Evolutionary conservation across 2,329 filamentous ascomycete genomes (phyloP).

Genomic region (Aspergillus latus): DNA sequence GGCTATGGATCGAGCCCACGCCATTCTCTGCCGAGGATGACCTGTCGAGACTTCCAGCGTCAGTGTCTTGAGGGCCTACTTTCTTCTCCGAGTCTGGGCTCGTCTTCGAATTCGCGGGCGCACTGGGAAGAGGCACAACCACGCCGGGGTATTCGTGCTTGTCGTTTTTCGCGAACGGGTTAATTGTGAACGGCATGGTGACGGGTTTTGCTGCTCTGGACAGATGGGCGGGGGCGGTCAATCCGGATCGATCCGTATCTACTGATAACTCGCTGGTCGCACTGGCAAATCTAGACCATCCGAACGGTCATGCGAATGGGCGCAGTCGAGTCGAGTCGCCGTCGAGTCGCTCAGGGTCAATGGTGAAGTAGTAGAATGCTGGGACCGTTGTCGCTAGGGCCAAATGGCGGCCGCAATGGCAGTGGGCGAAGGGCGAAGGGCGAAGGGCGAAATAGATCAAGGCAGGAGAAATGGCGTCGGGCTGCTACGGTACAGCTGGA

Average conservation of each 20-base stretch:
- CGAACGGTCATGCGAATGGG: neutral
- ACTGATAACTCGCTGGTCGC: slow-evolving; percentile 13
- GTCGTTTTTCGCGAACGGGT: slow-evolving; percentile 54
- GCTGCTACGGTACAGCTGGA: slow-evolving; percentile 15
- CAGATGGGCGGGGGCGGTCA: slow-evolving; percentile 12
- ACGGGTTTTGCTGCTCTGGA: slow-evolving; percentile 18
- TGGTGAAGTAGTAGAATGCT: neutral
- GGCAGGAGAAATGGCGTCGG: neutral
- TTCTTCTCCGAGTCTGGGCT: slow-evolving; percentile 26
- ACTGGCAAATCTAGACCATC: slow-evolving; percentile 12
- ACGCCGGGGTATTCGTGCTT: slow-evolving; percentile 51
- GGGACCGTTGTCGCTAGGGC: slow-evolving; percentile 8
- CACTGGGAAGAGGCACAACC: slow-evolving; percentile 52
- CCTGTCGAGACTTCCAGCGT: slow-evolving; percentile 34
- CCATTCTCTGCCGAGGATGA: slow-evolving; percentile 41
- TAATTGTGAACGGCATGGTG: slow-evolving; percentile 38
- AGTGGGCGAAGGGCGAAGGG: neutral
- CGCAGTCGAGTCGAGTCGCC: too few species aligned
- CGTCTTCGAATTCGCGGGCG: slow-evolving; percentile 35
- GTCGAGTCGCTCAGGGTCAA: slow-evolving; percentile 1
- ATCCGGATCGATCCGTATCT: slow-evolving; percentile 3
- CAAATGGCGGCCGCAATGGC: slow-evolving; percentile 13
- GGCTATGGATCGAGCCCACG: slow-evolving; percentile 34
- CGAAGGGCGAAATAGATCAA: neutral
- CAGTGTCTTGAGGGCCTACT: slow-evolving; percentile 37